These are phyloP conservation scores for Aspergillus conjunctus DNA, from an alignment of 495 filamentous ascomycete species.

Conservation along the genomic window DNA sequence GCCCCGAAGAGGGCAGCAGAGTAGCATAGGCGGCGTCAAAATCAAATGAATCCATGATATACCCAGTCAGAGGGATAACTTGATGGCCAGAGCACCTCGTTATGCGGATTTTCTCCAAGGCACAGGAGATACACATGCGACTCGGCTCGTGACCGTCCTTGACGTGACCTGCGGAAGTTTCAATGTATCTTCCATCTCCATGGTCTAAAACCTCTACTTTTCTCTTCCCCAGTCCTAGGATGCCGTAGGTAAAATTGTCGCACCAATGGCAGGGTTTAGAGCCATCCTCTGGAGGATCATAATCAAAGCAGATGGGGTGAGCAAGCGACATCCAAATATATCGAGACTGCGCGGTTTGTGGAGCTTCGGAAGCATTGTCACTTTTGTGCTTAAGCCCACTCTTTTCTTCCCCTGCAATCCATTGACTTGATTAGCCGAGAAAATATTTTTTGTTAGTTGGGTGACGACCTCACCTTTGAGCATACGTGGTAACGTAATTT, in stretches of 20 bases:
- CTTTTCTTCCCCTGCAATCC: too few species aligned
- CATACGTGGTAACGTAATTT: too few species aligned
- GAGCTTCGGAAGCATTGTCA: not conserved
- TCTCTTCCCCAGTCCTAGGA: conserved; percentile 37
- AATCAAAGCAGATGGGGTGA: conserved; percentile 44
- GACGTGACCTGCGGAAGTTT: conserved; percentile 37
- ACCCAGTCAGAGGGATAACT: conserved; percentile 26
- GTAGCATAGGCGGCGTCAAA: conserved; percentile 28
- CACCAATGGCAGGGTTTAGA: conserved; percentile 43
- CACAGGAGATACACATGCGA: conserved; percentile 44
- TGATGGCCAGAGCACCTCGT: conserved; percentile 36
- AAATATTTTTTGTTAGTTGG: too few species aligned
- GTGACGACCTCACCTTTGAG: too few species aligned
- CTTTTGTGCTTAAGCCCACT: not conserved
- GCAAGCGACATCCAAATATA: conserved; percentile 38
- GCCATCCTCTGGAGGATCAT: conserved; percentile 26
- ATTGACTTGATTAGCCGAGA: too few species aligned
- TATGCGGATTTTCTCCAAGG: conserved; percentile 34
- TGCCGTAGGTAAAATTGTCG: conserved; percentile 32
- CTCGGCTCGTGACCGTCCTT: conserved; percentile 32
- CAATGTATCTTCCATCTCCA: conserved; percentile 29
- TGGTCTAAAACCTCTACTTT: conserved; percentile 32
- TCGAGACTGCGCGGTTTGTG: not conserved
- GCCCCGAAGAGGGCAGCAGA: conserved; percentile 19
- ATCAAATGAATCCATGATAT: conserved; percentile 24